phyloP scores from a whole-genome alignment of 345 rosid genomes.

The Lepidium didymum region DNA sequence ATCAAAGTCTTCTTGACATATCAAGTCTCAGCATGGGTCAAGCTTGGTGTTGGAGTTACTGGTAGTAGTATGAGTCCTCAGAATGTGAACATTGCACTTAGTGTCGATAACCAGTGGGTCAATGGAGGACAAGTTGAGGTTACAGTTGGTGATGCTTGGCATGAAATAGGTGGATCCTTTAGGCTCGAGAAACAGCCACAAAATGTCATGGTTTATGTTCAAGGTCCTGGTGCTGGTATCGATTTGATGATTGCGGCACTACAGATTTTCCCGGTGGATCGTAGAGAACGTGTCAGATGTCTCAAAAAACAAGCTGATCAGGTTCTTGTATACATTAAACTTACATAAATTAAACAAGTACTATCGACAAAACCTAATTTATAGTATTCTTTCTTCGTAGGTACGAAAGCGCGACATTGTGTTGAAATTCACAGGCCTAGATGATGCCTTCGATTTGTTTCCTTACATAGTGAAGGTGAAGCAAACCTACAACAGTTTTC shows the following conservation, averaged over 20 bases:
- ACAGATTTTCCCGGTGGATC: constrained; percentile 69
- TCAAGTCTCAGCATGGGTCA: constrained; percentile 89
- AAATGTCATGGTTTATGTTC: constrained; percentile 69
- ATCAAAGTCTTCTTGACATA: constrained; percentile 68
- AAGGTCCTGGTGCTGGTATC: constrained; percentile 75
- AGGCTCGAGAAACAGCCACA: constrained; percentile 80
- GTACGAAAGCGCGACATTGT: constrained; percentile 72
- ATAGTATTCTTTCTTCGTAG: constrained; percentile 31
- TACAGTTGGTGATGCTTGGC: constrained; percentile 54
- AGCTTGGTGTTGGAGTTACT: constrained; percentile 45
- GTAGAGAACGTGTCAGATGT: constrained; percentile 52
- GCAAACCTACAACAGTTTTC: constrained; percentile 73
- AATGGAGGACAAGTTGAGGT: constrained; percentile 86
- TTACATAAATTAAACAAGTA: too few relatives aligned
- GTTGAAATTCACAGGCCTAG: constrained; percentile 49
- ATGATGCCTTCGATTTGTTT: constrained; percentile 18
- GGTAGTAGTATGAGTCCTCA: constrained; percentile 40
- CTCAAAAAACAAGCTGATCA: constrained; percentile 54
- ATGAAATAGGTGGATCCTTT: constrained; percentile 75
- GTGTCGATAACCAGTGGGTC: constrained; percentile 79
- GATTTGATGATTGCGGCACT: constrained; percentile 69
- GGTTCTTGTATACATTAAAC: constrained; percentile 28
- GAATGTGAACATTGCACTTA: constrained; percentile 65
- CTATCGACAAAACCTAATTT: too few relatives aligned
- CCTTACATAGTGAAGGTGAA: constrained; percentile 48